Evolutionary conservation across 2,329 filamentous ascomycete genomes (phyloP).

Genomic region (Malbranchea zuffiana): DNA sequence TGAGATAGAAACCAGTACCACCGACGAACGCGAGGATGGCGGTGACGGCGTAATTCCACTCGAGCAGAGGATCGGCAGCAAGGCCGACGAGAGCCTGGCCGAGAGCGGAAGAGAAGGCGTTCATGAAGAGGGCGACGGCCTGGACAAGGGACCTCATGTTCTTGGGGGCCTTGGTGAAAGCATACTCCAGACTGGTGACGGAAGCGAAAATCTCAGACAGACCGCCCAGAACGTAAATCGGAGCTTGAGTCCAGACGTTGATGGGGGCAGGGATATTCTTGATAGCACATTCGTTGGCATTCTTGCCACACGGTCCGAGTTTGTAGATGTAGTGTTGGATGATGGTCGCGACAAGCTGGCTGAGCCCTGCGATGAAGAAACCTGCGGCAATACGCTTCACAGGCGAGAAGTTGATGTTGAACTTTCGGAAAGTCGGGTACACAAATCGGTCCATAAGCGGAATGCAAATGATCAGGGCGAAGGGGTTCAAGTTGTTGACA

Average conservation of each 20-base stretch:
- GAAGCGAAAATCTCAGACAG: constrained; percentile 49
- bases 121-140: constrained; percentile 59
- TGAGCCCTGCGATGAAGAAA: constrained; percentile 38
- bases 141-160: constrained; percentile 72
- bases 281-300: constrained; percentile 44
- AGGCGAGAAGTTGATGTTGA: constrained; percentile 41
- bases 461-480: constrained; percentile 45
- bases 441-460: constrained; percentile 43
- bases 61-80: constrained; percentile 52
- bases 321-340: constrained; percentile 48
- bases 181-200: constrained; percentile 59
- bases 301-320: constrained; percentile 48
- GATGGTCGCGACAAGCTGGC: constrained; percentile 42
- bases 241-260: constrained; percentile 49
- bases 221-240: constrained; percentile 43
- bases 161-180: constrained; percentile 64
- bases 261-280: constrained; percentile 43
- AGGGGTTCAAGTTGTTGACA: constrained; percentile 45
- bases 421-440: constrained; percentile 41
- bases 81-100: constrained; percentile 58
- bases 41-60: constrained; percentile 60
- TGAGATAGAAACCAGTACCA: constrained; percentile 56
- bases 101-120: constrained; percentile 56
- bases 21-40: constrained; percentile 53
- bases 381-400: constrained; percentile 44